Evolutionary conservation across 192 early-diverging fungal species (phyloP), one percentile per base, ranked within the genome.

Genomic region (Umbelopsis sp.): DNA sequence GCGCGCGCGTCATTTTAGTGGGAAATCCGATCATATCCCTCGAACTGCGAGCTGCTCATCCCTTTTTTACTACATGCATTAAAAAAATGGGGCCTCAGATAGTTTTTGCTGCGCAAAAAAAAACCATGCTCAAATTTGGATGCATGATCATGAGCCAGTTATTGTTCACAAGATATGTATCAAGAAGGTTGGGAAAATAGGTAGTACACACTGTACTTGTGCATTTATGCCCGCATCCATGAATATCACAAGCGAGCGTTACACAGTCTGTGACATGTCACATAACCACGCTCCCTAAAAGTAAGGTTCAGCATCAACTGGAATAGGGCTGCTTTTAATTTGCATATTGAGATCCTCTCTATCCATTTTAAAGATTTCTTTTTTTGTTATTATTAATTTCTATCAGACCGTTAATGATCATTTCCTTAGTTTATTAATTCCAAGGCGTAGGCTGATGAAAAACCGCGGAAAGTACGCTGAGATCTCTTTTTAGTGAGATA

Each of bases 141-240:
- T 49, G 20, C 48, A 61, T 61, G 55, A 61, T 61, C 55, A 61
- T 61, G 55, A 61, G 55, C 33, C 33, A 16, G 16, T 16, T 35
- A 35, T 35, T 30, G 2, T 37, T 37, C 55, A 66, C 35, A 66
- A 20, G 64, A 66, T 66, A 45, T 16, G 46, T 30, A 22, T 23
- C n/a, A 46, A 67, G 20, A 49, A 67, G n/a, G 9, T 21, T 67
- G 65, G 44, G 30, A 41, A 30, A 1, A 41, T 44, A 67, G 37
- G 44, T 67, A 46, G 47, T 9, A 67, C 65, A 67, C 65, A 48
- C 44, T 67, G 46, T 67, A 67, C 30, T 45, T 22, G 18, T 61
- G 30, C 55, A 61, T 61, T 61, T 18, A 61, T 61, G 55, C 25
- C 55, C 27, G 55, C 13, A 16, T 25, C 55, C 30, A 61, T 61